phyloP scores from a whole-genome alignment of 1,284 basidiomycete genomes.

The Sanghuangporus baumii region DNA sequence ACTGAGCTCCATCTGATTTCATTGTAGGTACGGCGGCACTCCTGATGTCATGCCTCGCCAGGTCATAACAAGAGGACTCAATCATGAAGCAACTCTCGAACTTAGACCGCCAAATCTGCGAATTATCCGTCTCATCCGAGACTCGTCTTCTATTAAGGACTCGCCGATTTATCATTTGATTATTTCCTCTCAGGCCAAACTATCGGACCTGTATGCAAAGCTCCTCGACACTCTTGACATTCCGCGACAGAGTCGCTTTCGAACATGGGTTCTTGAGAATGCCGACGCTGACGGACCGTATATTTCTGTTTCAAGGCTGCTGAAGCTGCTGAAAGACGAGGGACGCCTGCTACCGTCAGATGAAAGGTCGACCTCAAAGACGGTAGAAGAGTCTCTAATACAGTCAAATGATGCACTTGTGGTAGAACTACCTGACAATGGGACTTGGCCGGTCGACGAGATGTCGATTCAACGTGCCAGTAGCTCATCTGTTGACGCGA shows the following conservation, averaged over 20 bases:
- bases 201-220: slow-evolving; percentile 35
- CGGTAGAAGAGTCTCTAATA: slow-evolving; percentile 55
- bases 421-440: slow-evolving; percentile 53
- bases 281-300: slow-evolving; percentile 34
- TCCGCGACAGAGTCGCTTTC: slow-evolving; percentile 34
- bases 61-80: slow-evolving; percentile 56
- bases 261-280: slow-evolving; percentile 53
- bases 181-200: slow-evolving; percentile 47
- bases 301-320: slow-evolving; percentile 36
- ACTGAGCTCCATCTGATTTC: slow-evolving; percentile 11
- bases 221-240: slow-evolving; percentile 33
- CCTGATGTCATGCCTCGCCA: slow-evolving; percentile 53
- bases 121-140: slow-evolving; percentile 43
- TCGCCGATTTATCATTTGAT: slow-evolving; percentile 32
- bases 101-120: slow-evolving; percentile 70
- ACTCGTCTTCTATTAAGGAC: slow-evolving; percentile 21
- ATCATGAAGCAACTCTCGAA: slow-evolving; percentile 61
- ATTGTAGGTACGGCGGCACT: slow-evolving; percentile 63
- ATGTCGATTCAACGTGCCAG: slow-evolving; percentile 1
- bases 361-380: slow-evolving; percentile 28
- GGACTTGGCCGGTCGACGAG: slow-evolving; percentile 45
- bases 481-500: slow-evolving; percentile 11
- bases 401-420: slow-evolving; percentile 57
- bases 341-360: slow-evolving; percentile 32
- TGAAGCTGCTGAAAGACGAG: slow-evolving; percentile 23